phyloP scores from a whole-genome alignment of 768 basidiomycete species.

The Mycena rosella region DNA sequence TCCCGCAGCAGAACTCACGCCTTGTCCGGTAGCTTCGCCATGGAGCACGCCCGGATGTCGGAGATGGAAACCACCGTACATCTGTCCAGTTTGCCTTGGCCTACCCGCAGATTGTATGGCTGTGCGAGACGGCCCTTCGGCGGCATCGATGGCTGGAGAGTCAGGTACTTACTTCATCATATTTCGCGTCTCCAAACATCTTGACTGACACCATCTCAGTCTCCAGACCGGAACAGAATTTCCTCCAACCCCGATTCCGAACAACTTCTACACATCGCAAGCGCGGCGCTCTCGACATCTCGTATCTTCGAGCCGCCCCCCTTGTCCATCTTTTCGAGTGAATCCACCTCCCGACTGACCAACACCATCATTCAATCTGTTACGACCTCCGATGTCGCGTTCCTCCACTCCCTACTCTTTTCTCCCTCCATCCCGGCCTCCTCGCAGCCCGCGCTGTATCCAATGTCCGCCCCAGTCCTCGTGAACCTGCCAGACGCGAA shows the following conservation, averaged over 20 bases:
- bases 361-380: constrained; percentile 69
- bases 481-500: constrained; percentile 76
- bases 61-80: constrained; percentile 79
- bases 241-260: constrained; percentile 46
- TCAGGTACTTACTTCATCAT: constrained; percentile 54
- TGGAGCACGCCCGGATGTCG: constrained; percentile 79
- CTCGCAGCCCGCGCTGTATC: constrained; percentile 56
- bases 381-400: constrained; percentile 60
- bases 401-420: constrained; percentile 69
- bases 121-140: constrained; percentile 76
- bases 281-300: constrained; percentile 47
- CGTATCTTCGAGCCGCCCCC: constrained; percentile 56
- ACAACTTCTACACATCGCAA: constrained; percentile 53
- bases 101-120: constrained; percentile 75
- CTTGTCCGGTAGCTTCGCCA: constrained; percentile 64
- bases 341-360: constrained; percentile 58
- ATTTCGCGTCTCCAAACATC: constrained; percentile 27
- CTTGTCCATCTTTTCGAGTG: constrained; percentile 55
- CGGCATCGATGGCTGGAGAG: constrained; percentile 71
- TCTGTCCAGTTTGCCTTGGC: constrained; percentile 76
- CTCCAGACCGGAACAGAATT: constrained; percentile 36
- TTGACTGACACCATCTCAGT: constrained; percentile 42
- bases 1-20: too few relatives aligned
- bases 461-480: constrained; percentile 64
- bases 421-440: constrained; percentile 55